phyloP scores from a whole-genome alignment of 352 stramenopile species.

The Thalassiosira ordinaria region DNA sequence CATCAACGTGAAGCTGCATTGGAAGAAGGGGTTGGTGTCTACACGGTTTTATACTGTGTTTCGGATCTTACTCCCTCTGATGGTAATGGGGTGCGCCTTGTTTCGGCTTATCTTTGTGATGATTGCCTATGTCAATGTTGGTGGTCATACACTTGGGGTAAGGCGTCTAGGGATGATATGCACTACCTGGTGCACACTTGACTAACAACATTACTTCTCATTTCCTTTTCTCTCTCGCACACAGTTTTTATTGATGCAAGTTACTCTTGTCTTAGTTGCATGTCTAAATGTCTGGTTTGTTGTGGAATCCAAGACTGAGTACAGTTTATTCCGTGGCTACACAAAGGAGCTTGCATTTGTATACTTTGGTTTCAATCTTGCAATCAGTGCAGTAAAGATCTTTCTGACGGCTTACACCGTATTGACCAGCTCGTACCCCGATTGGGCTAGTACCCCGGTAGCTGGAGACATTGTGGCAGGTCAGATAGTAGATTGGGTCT shows the following conservation, averaged over 20 bases:
- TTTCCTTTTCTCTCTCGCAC: too few species aligned
- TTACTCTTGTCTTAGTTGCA: background rate
- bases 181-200: too few species aligned
- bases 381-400: background rate
- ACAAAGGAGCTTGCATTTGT: background rate
- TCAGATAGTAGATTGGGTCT: conserved; percentile 20
- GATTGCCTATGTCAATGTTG: background rate
- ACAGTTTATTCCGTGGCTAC: background rate
- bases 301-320: background rate
- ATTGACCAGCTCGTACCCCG: background rate
- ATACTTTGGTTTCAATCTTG: background rate
- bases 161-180: too few species aligned
- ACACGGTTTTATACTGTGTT: too few species aligned
- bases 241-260: background rate
- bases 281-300: background rate
- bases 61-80: too few species aligned
- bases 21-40: background rate
- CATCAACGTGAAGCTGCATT: background rate
- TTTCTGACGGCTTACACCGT: background rate
- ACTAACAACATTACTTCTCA: too few species aligned
- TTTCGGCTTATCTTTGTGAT: background rate
- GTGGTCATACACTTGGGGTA: background rate
- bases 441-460: background rate
- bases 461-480: background rate
- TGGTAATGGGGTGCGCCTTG: too few species aligned